Conservation (phyloP, 1,284 basidiomycete species). For the Prillingera fragicola region DNA sequence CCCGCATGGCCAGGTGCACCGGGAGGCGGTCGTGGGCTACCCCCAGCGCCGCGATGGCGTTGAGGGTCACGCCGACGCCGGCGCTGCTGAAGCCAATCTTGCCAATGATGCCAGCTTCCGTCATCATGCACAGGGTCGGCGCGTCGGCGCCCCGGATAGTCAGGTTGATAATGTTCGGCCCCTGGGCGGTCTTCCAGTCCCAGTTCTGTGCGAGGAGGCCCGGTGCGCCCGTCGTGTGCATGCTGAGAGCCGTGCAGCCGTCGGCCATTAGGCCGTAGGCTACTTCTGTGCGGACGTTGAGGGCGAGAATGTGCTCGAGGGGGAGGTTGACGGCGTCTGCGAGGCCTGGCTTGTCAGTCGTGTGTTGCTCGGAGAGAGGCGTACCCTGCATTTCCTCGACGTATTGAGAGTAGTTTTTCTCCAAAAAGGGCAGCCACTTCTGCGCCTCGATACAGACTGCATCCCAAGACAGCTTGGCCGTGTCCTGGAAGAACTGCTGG, state of each 20-base stretch:
- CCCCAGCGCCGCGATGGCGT: slow-evolving; percentile 17
- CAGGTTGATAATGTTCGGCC: slow-evolving; percentile 12
- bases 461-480: slow-evolving; percentile 14
- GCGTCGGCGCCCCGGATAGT: not conserved
- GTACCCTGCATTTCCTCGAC: slow-evolving; percentile 16
- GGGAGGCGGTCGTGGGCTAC: slow-evolving; percentile 10
- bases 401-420: slow-evolving; percentile 10
- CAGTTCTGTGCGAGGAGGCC: slow-evolving; percentile 19
- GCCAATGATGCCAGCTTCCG: slow-evolving; percentile 19
- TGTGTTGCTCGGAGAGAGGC: not conserved
- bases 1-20: slow-evolving; percentile 14
- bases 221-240: not conserved
- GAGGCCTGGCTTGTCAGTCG: slow-evolving; percentile 8
- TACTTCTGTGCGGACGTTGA: slow-evolving; percentile 21
- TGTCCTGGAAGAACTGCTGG: slow-evolving; percentile 10
- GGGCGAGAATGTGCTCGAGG: slow-evolving; percentile 8
- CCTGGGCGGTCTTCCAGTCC: slow-evolving; percentile 16
- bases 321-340: slow-evolving; percentile 9
- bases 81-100: slow-evolving; percentile 16
- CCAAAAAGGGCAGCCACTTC: slow-evolving; percentile 14
- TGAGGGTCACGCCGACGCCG: slow-evolving; percentile 13
- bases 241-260: slow-evolving; percentile 12
- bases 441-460: slow-evolving; percentile 6
- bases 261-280: slow-evolving; percentile 14
- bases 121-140: slow-evolving; percentile 9